Conservation (phyloP, 345 rosid genomes). For the Cochlearia excelsa region DNA sequence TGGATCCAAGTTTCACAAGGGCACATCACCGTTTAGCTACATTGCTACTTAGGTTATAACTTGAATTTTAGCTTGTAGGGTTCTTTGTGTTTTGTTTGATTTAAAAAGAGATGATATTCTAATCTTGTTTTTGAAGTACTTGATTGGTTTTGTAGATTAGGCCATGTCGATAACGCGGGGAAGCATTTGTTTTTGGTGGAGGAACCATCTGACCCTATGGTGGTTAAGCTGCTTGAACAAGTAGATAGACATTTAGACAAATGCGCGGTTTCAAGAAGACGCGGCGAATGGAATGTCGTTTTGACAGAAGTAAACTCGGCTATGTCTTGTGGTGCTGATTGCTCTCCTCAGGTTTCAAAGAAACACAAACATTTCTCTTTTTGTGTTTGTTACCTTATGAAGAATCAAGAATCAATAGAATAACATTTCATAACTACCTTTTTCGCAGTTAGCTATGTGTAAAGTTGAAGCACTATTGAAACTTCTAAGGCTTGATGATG, state of each 20-base stretch:
- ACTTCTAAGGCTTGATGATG: background rate
- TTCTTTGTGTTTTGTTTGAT: no score
- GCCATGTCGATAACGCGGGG: conserved; percentile 67
- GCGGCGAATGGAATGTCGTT: conserved; percentile 60
- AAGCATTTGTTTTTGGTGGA: conserved; percentile 43
- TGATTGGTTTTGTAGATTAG: conserved; percentile 52
- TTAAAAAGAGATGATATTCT: background rate
- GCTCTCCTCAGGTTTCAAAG: conserved; percentile 54
- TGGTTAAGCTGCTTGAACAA: conserved; percentile 51
- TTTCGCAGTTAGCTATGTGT: background rate
- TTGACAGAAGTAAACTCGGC: conserved; percentile 62
- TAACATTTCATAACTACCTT: background rate
- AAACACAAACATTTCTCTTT: background rate
- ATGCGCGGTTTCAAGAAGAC: conserved; percentile 64
- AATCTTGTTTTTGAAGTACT: background rate
- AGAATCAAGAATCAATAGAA: conserved; percentile 15
- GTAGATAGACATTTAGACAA: conserved; percentile 60
- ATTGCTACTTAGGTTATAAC: conserved; percentile 49
- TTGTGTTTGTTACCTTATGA: conserved; percentile 14
- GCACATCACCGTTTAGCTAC: conserved; percentile 70
- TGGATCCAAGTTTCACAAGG: conserved; percentile 69
- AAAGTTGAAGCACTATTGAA: background rate
- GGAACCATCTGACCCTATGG: conserved; percentile 50
- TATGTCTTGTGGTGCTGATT: conserved; percentile 71
- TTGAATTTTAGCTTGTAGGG: no score